Conservation (phyloP, 2,329 filamentous ascomycete species). For the Colletotrichum karsti region DNA sequence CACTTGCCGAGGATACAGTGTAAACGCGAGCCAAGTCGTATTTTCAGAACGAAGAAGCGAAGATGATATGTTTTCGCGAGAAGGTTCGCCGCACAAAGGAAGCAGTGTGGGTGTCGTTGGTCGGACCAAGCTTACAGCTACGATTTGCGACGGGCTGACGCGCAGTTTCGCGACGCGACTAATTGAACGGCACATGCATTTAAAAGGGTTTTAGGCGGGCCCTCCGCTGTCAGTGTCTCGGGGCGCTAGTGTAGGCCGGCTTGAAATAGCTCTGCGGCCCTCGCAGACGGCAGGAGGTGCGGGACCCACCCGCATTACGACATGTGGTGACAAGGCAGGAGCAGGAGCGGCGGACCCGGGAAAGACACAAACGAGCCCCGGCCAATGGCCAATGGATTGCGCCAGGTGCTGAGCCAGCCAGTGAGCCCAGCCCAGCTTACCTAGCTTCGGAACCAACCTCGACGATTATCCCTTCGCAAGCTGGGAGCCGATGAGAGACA, state of each 20-base stretch:
- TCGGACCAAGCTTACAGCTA: background rate
- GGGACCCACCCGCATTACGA: conserved; percentile 24
- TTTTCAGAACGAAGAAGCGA: too few species aligned
- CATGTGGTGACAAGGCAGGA: conserved; percentile 22
- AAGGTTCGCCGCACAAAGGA: too few species aligned
- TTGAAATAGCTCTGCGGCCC: background rate
- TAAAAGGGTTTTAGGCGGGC: background rate
- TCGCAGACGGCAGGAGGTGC: background rate
- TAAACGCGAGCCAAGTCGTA: too few species aligned
- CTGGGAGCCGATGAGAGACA: background rate
- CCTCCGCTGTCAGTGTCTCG: background rate
- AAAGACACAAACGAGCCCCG: background rate
- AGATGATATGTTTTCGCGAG: too few species aligned
- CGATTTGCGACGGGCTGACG: conserved; percentile 9
- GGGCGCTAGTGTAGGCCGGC: conserved; percentile 1
- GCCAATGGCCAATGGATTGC: conserved; percentile 20
- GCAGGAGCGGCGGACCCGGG: background rate
- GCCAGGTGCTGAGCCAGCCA: conserved; percentile 2
- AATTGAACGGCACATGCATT: conserved; percentile 13
- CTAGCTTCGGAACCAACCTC: conserved; percentile 17
- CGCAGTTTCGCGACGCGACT: conserved; percentile 24
- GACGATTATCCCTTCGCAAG: conserved; percentile 26
- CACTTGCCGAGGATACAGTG: too few species aligned
- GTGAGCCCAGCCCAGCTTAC: conserved; percentile 15
- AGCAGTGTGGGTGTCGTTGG: background rate